These are phyloP conservation scores for Tulasnella sp. DNA, from an alignment of 768 basidiomycete genomes.

Conservation along the genomic window DNA sequence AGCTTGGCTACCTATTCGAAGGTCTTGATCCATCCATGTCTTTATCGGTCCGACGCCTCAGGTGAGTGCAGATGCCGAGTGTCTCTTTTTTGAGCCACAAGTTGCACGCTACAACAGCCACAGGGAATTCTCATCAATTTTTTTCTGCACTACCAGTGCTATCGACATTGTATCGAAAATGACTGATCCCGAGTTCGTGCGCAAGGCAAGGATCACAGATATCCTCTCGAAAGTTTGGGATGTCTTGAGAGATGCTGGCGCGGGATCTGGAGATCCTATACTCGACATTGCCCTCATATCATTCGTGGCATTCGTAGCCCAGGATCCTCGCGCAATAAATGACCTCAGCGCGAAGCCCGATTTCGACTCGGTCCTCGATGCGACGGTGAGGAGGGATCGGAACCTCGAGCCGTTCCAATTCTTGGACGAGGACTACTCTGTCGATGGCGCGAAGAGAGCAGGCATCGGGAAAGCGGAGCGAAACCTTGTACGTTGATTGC, in stretches of 20 bases:
- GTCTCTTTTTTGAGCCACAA: background rate
- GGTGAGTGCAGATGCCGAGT: constrained; percentile 31
- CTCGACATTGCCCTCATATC: constrained; percentile 52
- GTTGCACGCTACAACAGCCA: background rate
- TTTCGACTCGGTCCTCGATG: constrained; percentile 21
- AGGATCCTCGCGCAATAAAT: constrained; percentile 42
- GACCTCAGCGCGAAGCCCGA: constrained; percentile 35
- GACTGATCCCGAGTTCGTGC: constrained; percentile 61
- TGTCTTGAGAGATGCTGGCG: constrained; percentile 42
- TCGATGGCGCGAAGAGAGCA: constrained; percentile 32
- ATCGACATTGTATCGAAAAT: constrained; percentile 66
- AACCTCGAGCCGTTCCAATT: constrained; percentile 26
- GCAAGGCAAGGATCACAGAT: constrained; percentile 68
- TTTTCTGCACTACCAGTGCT: constrained; percentile 37
- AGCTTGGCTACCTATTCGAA: constrained; percentile 77
- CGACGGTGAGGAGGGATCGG: background rate
- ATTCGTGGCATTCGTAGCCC: constrained; percentile 51
- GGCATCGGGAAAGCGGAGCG: constrained; percentile 52
- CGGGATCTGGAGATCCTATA: constrained; percentile 32
- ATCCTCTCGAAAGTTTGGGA: constrained; percentile 62
- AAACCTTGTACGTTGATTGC: constrained; percentile 34
- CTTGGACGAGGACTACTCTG: background rate
- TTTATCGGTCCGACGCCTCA: constrained; percentile 51
- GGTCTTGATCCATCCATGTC: constrained; percentile 45
- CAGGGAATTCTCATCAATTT: too few relatives aligned